Percentiles rank a stretch among this genome's conserved stretches.
These are phyloP conservation scores for Macrolepiota fuliginosa DNA, from an alignment of 768 basidiomycete species.

Conservation along the genomic window DNA sequence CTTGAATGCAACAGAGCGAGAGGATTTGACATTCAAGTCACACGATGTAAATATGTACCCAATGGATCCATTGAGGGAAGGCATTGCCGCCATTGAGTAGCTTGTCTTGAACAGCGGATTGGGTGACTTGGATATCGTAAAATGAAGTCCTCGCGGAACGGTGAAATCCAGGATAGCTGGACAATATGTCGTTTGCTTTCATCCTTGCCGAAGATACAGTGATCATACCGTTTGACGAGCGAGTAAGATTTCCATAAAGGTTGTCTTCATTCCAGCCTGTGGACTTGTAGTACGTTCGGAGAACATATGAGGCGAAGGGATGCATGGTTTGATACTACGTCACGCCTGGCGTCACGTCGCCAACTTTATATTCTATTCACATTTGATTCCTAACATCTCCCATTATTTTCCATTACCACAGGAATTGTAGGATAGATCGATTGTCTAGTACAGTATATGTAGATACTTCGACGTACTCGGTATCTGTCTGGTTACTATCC, in stretches of 20 bases:
- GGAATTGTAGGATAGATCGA: not conserved
- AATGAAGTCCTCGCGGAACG: slow-evolving; percentile 77
- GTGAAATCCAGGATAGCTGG: slow-evolving; percentile 90
- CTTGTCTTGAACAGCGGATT: slow-evolving; percentile 87
- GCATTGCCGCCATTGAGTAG: slow-evolving; percentile 91
- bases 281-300: slow-evolving; percentile 86
- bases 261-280: slow-evolving; percentile 99
- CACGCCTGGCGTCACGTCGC: not conserved
- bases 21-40: slow-evolving; percentile 68
- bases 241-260: slow-evolving; percentile 84
- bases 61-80: slow-evolving; percentile 87
- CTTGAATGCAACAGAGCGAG: slow-evolving; percentile 75
- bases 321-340: slow-evolving; percentile 50
- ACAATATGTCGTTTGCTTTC: slow-evolving; percentile 10
- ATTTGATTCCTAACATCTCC: not conserved
- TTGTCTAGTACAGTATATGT: not conserved
- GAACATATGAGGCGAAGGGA: slow-evolving; percentile 84
- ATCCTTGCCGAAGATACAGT: not conserved
- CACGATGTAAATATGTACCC: slow-evolving; percentile 94
- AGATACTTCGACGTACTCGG: slow-evolving; percentile 3
- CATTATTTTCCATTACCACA: slow-evolving; percentile 3
- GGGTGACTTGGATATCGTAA: slow-evolving; percentile 84
- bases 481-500: not conserved
- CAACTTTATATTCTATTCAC: not conserved
- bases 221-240: slow-evolving; percentile 76